phyloP scores from a whole-genome alignment of 129 eudicot species.

The Heracleum sosnowskyi region DNA sequence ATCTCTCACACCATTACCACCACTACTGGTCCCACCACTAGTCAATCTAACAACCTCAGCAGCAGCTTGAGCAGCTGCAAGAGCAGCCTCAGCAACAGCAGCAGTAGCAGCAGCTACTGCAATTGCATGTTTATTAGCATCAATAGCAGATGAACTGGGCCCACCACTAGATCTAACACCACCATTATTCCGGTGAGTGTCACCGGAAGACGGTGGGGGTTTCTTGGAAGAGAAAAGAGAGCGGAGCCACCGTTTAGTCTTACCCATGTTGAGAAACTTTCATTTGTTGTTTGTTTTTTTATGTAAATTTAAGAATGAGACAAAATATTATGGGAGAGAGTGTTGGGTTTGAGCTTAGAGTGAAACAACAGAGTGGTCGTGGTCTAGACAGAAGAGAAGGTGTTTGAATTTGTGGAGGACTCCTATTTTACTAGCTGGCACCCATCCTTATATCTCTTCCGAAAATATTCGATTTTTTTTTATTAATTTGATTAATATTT shows the following conservation, averaged over 20 bases:
- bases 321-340: background rate
- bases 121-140: conserved; percentile 85
- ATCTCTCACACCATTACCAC: conserved; percentile 9
- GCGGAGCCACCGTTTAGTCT: conserved; percentile 4
- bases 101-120: conserved; percentile 99
- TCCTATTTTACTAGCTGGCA: too few species aligned
- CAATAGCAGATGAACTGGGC: conserved; percentile 22
- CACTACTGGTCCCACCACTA: conserved; percentile 42
- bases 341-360: too few species aligned
- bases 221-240: conserved; percentile 6
- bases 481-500: too few species aligned
- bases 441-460: too few species aligned
- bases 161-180: conserved; percentile 8
- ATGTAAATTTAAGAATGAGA: too few species aligned
- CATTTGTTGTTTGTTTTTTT: background rate
- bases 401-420: too few species aligned
- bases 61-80: conserved; percentile 96
- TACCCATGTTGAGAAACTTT: background rate
- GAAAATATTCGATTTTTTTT: too few species aligned
- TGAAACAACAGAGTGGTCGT: too few species aligned
- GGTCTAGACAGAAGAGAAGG: too few species aligned
- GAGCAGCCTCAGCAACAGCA: conserved; percentile 94
- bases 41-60: conserved; percentile 91
- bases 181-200: background rate
- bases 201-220: background rate